Evolutionary conservation across 352 stramenopile species (phyloP).

Genomic region (Peronospora belbahrii): DNA sequence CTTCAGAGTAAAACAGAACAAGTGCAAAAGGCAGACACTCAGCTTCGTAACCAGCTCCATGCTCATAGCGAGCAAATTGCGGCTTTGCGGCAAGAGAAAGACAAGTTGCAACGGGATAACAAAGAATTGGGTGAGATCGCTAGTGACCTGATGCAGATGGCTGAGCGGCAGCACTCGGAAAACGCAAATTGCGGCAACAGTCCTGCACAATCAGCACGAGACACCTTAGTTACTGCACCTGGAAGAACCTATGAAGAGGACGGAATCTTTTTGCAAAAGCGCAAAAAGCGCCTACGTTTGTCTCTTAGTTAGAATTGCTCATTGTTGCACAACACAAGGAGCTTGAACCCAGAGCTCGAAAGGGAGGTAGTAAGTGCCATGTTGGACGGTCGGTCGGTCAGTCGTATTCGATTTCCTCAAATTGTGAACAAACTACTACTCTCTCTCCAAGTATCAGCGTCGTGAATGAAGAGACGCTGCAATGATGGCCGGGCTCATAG

Average conservation of each 20-base stretch:
- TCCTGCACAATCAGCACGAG: constrained; percentile 22
- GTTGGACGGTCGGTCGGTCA: too few species aligned
- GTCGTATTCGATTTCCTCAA: constrained; percentile 8
- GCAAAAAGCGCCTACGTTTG: constrained; percentile 35
- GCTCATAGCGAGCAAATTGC: constrained; percentile 36
- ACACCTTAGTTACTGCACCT: constrained; percentile 3
- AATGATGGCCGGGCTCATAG: constrained; percentile 12
- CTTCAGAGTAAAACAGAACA: constrained; percentile 52
- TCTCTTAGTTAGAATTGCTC: constrained; percentile 28
- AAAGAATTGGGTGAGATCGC: constrained; percentile 52
- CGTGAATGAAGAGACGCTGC: constrained; percentile 1
- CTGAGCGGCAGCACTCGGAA: constrained; percentile 44
- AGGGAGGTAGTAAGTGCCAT: too few species aligned
- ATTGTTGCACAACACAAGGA: constrained; percentile 19
- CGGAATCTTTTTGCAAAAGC: constrained; percentile 27
- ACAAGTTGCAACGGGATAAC: constrained; percentile 36
- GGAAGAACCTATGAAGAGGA: constrained; percentile 20
- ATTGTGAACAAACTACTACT: constrained; percentile 17
- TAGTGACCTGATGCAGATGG: constrained; percentile 62
- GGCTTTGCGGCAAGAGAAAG: constrained; percentile 26
- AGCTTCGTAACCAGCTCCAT: constrained; percentile 44
- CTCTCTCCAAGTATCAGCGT: constrained; percentile 7
- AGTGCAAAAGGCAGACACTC: constrained; percentile 48
- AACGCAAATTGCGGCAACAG: constrained; percentile 13
- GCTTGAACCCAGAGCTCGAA: too few species aligned